Conservation (phyloP, 1,284 basidiomycete genomes). For the Farysia itapuensis region DNA sequence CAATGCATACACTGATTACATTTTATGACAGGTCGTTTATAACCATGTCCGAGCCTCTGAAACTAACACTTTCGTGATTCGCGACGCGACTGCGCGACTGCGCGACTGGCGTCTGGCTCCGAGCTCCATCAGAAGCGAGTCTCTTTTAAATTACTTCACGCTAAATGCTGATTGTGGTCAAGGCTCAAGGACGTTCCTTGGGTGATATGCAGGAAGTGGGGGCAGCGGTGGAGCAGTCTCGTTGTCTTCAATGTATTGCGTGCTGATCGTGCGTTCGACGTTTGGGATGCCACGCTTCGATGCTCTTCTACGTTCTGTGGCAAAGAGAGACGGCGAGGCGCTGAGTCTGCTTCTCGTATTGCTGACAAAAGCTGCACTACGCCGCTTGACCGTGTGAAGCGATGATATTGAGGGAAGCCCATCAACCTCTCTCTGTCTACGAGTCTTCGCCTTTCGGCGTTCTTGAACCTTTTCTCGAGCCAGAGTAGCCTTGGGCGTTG, state of each 20-base stretch:
- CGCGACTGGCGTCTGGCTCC: too few species aligned
- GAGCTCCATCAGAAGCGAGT: too few species aligned
- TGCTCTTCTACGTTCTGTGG: constrained; percentile 10
- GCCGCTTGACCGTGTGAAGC: constrained; percentile 3
- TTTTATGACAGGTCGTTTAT: too few species aligned
- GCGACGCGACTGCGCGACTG: too few species aligned
- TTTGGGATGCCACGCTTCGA: constrained; percentile 8
- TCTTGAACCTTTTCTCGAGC: constrained; percentile 10
- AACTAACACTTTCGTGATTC: too few species aligned
- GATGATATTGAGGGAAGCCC: neutral
- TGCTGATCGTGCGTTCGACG: constrained; percentile 1
- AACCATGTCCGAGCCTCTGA: too few species aligned
- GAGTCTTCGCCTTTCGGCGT: constrained; percentile 1
- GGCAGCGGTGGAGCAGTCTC: constrained; percentile 13
- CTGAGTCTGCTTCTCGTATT: constrained; percentile 13
- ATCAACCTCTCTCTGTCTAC: neutral
- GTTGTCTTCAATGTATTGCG: constrained; percentile 16
- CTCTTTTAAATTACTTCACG: too few species aligned
- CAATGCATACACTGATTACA: too few species aligned
- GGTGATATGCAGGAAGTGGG: constrained; percentile 26
- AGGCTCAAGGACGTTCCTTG: too few species aligned
- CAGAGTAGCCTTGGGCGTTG: constrained; percentile 13
- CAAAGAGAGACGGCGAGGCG: constrained; percentile 14
- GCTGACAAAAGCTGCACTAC: constrained; percentile 22
- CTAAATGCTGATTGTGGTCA: too few species aligned